Base-by-base conservation (phyloP, 2,329 filamentous ascomycete genomes). In the Scolecobasidium constrictum region DNA sequence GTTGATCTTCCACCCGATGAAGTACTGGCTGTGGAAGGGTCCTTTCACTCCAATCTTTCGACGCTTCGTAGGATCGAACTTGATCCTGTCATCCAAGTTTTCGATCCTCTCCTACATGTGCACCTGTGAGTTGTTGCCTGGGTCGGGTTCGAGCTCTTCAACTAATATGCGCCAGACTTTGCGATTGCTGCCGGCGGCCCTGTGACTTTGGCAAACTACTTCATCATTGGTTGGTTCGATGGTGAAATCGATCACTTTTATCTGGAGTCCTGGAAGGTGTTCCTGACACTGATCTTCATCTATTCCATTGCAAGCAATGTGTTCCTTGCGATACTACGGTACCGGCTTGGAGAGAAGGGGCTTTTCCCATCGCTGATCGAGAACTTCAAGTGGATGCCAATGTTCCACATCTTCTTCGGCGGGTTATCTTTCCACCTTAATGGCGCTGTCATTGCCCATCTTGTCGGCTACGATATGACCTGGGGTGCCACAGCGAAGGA, bases 391-490 rank as follows among this genome's bases (percentile, higher is more conserved):
- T 50, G 48, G 48, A 44, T 40, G 12, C 39, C 48, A 21, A 43
- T 50, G 40, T 49, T 50, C 40, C 19, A 39, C 31, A 17, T 49
- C 42, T 50, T 50, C 37, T 49, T 50, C 28, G 47, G 47, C 18
- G 48, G 48, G 13, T 28, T 50, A 15, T 48, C 48, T 7, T 44
- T 46, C 26, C 48, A 50, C 38, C 20, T 50, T 12, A 37, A 20
- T 15, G 35, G 37, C 18, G 48, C 48, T 7, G 23, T 50, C 12
- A 18, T 48, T 3, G 31, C 34, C 19, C 48, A 50, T 38, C 35
- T 50, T 39, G 42, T 50, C 33, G n/a, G 22, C 46, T 46, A 48
- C 31, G 38, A 44, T 17, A 49, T 49, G 46, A 22, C 44, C 44
- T 45, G 47, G 46, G 28, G 21, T 9, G 28, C 43, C 4, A 45